Base-by-base conservation (phyloP, 148 eudicot genomes). In the Limonium bicolor region DNA sequence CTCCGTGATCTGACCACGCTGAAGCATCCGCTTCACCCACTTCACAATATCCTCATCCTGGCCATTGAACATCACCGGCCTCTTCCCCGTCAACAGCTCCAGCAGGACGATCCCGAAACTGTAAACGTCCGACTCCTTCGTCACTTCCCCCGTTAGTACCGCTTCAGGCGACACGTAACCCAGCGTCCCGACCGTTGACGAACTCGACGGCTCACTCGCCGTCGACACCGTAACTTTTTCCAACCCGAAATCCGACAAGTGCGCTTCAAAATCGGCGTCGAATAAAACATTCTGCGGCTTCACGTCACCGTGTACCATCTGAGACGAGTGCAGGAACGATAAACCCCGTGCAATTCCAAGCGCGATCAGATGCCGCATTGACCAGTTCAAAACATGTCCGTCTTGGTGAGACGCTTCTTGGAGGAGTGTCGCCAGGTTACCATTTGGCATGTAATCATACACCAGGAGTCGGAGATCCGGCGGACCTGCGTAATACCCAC, bases 391-490 rank as follows among this genome's bases (percentile, higher is more conserved):
- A 16, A 80, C 90, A 48, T 80, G 90, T 13, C 90, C 90, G 21
- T 76, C 90, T 48, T 76, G 80, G 45, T 80, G 90, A 0, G 75
- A 72, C 12, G 90, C 90, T 56, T 80, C 90, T 56, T 76, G 84
- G 3, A 80, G 66, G 1, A 80, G 60, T 21, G 90, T 80, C 2
- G 72, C 72, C 3, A 80, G 61, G 64, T 76, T 80, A 25, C 90
- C 90, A 38, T 80, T 80, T 16, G 90, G 90, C 90, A 80, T 80
- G 80, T 80, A 80, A 47, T 80, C 90, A 27, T 63, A 76, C 7
- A 72, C 75, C 5, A 80, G 58, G 16, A 80, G 68, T 7, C 90
- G 39, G 2, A 62, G 53, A 16, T 74, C 72, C 0, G 83, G 79
- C n/a, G 80, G 72, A 3, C 83, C 83, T 2, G 68, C 74, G 31